phyloP scores from a whole-genome alignment of 1,284 basidiomycete genomes.

The Ustilago lituana region DNA sequence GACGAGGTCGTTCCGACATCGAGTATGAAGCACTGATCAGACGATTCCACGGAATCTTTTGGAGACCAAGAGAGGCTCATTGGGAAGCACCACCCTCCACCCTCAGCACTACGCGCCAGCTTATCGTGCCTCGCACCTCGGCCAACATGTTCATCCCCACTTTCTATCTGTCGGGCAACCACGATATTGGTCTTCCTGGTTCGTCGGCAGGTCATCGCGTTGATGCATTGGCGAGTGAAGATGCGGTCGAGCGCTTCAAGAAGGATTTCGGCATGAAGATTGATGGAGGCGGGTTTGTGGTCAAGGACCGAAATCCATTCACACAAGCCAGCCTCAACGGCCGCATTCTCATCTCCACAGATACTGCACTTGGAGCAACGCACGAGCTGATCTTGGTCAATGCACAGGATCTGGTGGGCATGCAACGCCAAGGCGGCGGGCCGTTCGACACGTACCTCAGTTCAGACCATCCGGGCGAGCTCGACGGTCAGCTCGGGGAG shows the following conservation, averaged over 20 bases:
- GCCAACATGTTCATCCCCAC: conserved; percentile 35
- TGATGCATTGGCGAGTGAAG: conserved; percentile 25
- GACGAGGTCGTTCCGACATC: conserved; percentile 17
- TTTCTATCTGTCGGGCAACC: conserved; percentile 54
- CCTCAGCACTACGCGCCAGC: conserved; percentile 19
- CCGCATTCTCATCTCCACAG: conserved; percentile 42
- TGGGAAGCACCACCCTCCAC: conserved; percentile 26
- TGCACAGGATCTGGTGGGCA: conserved; percentile 55
- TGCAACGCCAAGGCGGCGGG: conserved; percentile 43
- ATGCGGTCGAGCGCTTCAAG: conserved; percentile 28
- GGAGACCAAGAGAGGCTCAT: conserved; percentile 29
- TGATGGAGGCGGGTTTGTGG: conserved; percentile 32
- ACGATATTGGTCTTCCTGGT: conserved; percentile 55
- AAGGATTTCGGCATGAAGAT: conserved; percentile 26
- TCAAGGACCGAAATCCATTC: conserved; percentile 22
- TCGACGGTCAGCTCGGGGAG: conserved; percentile 31
- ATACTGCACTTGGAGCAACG: conserved; percentile 24
- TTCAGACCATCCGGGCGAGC: conserved; percentile 31
- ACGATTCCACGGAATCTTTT: conserved; percentile 37
- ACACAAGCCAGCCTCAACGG: conserved; percentile 39
- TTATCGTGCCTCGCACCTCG: conserved; percentile 21
- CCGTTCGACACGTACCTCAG: conserved; percentile 26
- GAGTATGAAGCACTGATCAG: conserved; percentile 30
- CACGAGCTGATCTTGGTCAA: conserved; percentile 58
- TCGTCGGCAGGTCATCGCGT: conserved; percentile 8